Conservation (phyloP, 441 rosid genomes). For the Jatropha podagrica region DNA sequence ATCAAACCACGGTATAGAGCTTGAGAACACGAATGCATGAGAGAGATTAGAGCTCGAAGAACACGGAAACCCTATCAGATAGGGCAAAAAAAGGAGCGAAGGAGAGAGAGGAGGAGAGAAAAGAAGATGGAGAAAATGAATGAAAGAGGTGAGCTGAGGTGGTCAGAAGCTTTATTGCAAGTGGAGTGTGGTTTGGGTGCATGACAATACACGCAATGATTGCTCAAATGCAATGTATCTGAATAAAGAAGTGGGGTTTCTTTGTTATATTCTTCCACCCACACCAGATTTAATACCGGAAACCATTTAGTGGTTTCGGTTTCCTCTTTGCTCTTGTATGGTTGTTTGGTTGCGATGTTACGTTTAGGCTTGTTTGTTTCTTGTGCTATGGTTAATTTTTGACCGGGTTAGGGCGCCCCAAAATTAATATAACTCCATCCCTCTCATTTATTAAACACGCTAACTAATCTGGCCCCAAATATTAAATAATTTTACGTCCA, state of each 20-base stretch:
- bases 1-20: slow-evolving; percentile 22
- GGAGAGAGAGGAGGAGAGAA: background rate
- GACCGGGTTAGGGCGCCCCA: background rate
- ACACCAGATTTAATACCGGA: background rate
- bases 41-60: slow-evolving; percentile 31
- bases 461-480: too few relatives aligned
- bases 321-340: background rate
- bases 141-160: background rate
- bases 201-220: slow-evolving; percentile 30
- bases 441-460: too few relatives aligned
- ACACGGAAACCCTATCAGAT: slow-evolving; percentile 55
- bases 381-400: background rate
- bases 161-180: slow-evolving; percentile 19
- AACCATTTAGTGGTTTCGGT: background rate
- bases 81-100: slow-evolving; percentile 57
- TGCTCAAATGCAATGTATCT: slow-evolving; percentile 69
- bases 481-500: too few relatives aligned
- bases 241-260: slow-evolving; percentile 26
- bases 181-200: slow-evolving; percentile 31
- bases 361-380: background rate
- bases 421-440: too few relatives aligned
- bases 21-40: slow-evolving; percentile 51
- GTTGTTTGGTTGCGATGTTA: slow-evolving; percentile 12
- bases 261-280: slow-evolving; percentile 27
- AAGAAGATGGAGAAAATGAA: slow-evolving; percentile 9